Evolutionary conservation across 768 basidiomycete genomes (phyloP).

Genomic region (Suillus sp.): DNA sequence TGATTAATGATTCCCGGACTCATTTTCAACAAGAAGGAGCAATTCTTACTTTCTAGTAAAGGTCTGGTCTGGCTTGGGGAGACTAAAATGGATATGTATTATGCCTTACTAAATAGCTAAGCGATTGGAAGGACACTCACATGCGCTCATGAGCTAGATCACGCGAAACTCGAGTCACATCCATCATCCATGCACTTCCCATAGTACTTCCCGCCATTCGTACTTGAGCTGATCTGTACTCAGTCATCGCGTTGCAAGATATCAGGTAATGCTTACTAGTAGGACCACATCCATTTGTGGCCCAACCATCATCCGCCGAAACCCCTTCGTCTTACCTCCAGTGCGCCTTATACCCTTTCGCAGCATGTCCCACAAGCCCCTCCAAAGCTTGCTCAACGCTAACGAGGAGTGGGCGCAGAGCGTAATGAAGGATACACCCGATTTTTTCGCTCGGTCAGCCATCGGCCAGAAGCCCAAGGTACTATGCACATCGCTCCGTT

Average conservation of each 20-base stretch:
- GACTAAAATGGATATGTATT: neutral
- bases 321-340: neutral
- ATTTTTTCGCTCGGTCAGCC: constrained; percentile 62
- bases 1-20: too few relatives aligned
- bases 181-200: neutral
- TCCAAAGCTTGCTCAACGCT: constrained; percentile 36
- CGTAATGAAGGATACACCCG: constrained; percentile 55
- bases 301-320: neutral
- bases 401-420: constrained; percentile 75
- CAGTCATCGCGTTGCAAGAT: neutral
- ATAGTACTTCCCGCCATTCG: neutral
- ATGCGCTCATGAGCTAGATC: neutral
- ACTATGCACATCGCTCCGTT: constrained; percentile 20
- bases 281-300: neutral
- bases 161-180: neutral
- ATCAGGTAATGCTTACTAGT: neutral
- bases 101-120: too few relatives aligned
- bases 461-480: constrained; percentile 73
- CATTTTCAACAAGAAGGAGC: too few relatives aligned
- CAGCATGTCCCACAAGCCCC: neutral
- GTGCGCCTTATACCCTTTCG: neutral
- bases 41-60: too few relatives aligned
- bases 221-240: neutral
- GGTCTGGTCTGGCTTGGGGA: too few relatives aligned
- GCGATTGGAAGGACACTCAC: neutral